phyloP scores from a whole-genome alignment of 208 protist genomes.

The Crithidia fasciculata region DNA sequence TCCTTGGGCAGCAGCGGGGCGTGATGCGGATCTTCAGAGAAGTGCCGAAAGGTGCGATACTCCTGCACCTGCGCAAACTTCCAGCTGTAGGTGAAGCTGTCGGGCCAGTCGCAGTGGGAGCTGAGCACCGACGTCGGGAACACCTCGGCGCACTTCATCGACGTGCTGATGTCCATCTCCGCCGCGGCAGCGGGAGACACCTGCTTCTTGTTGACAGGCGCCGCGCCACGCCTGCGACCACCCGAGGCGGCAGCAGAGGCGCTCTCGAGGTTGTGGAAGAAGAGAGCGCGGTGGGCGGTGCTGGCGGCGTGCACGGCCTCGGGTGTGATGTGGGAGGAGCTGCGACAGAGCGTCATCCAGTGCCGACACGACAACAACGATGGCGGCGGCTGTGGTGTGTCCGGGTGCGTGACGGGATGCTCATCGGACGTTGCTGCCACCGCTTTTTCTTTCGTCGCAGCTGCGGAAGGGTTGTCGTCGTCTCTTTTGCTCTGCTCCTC shows the following conservation, averaged over 20 bases:
- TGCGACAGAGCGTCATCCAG: constrained; percentile 43
- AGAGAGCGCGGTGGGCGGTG: constrained; percentile 34
- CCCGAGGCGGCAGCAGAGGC: constrained; percentile 7
- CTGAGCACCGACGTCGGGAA: constrained; percentile 54
- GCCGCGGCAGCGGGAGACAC: constrained; percentile 19
- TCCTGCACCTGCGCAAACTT: constrained; percentile 51
- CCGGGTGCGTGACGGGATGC: neutral
- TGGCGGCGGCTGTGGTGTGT: neutral
- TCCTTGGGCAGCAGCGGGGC: constrained; percentile 78
- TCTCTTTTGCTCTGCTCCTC: neutral
- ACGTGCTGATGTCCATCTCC: constrained; percentile 26
- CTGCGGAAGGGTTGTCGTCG: neutral
- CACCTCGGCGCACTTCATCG: constrained; percentile 47
- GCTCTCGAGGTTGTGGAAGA: constrained; percentile 35
- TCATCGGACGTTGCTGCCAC: neutral
- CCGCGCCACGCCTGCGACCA: neutral
- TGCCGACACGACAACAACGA: neutral
- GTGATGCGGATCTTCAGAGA: constrained; percentile 78
- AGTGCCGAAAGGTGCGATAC: constrained; percentile 53
- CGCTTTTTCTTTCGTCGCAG: neutral
- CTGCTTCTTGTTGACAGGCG: constrained; percentile 8
- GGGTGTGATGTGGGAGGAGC: constrained; percentile 36
- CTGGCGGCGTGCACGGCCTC: constrained; percentile 32
- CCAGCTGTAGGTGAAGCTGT: constrained; percentile 72
- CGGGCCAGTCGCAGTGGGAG: constrained; percentile 75